Percentiles rank a stretch among this genome's conserved stretches.
These are phyloP conservation scores for Nannochloropsis salina DNA, from an alignment of 108 stramenopile genomes.

Conservation along the genomic window DNA sequence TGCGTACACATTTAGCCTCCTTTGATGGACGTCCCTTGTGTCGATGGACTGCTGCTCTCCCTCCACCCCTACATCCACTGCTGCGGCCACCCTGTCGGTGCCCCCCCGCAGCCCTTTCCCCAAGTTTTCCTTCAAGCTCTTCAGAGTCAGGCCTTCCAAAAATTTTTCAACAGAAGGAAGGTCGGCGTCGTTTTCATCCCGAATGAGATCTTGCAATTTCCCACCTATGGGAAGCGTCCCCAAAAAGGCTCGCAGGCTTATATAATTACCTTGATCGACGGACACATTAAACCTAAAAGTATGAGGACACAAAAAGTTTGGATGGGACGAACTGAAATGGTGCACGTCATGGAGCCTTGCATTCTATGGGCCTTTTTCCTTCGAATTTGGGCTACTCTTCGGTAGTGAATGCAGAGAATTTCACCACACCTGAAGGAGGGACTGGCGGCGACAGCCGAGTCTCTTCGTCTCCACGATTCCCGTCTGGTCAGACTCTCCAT, in stretches of 20 bases:
- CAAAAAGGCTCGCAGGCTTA: neutral
- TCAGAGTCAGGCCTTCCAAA: neutral
- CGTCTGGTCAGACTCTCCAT: too few relatives aligned
- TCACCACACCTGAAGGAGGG: too few relatives aligned
- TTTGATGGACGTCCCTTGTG: neutral
- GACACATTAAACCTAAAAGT: neutral
- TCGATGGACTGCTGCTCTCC: neutral
- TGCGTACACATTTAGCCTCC: neutral
- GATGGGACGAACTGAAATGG: too few relatives aligned
- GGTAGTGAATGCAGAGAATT: too few relatives aligned
- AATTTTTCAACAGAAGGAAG: neutral
- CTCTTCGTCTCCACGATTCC: too few relatives aligned
- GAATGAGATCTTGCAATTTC: neutral
- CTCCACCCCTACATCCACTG: neutral
- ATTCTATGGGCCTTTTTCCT: too few relatives aligned
- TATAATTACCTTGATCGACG: neutral
- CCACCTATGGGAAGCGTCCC: neutral
- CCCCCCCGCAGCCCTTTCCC: neutral
- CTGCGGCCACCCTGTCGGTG: neutral
- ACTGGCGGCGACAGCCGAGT: too few relatives aligned
- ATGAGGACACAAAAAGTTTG: neutral
- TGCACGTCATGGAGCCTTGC: too few relatives aligned
- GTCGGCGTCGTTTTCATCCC: neutral
- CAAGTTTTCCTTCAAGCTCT: neutral
- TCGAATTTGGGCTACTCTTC: too few relatives aligned